phyloP scores from a whole-genome alignment of 2,329 filamentous ascomycete species.

The Fusarium keratoplasticum region DNA sequence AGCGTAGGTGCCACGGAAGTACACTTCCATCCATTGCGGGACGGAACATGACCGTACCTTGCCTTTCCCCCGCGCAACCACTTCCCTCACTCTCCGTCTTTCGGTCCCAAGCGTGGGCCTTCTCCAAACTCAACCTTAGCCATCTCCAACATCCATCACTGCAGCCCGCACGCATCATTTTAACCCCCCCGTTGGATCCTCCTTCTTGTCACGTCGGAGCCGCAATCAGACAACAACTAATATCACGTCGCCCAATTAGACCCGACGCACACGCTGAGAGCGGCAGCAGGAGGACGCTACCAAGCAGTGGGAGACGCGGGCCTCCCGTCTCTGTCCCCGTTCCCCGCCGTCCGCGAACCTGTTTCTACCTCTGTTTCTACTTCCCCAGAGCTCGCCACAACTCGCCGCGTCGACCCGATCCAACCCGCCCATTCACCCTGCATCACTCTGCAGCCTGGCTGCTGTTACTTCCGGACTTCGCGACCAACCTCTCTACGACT shows the following conservation, averaged over 20 bases:
- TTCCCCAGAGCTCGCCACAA: constrained; percentile 25
- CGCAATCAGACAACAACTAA: constrained; percentile 21
- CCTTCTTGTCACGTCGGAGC: constrained; percentile 15
- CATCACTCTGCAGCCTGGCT: background rate
- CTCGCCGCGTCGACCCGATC: constrained; percentile 35
- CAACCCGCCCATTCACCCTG: constrained; percentile 20
- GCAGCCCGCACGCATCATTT: constrained; percentile 11
- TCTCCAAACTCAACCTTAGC: constrained; percentile 32
- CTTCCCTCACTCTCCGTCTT: background rate
- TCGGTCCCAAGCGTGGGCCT: constrained; percentile 1
- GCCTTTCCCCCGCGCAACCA: constrained; percentile 2
- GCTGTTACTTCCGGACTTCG: background rate
- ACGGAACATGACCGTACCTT: constrained; percentile 26
- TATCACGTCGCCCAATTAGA: constrained; percentile 10
- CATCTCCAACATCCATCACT: constrained; percentile 24
- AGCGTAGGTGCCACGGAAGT: constrained; percentile 8
- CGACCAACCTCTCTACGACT: background rate
- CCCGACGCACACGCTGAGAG: constrained; percentile 4
- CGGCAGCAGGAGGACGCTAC: background rate
- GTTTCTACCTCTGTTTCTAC: constrained; percentile 5
- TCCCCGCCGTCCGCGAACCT: constrained; percentile 1
- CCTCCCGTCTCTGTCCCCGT: constrained; percentile 5
- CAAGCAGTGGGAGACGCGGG: constrained; percentile 25
- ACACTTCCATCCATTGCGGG: background rate
- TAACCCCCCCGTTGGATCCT: background rate